Percentiles rank a stretch among this genome's conserved stretches.
Conservation (phyloP, 202 grass and related monocot genomes). For the Dendrocalamus latiflorus region DNA sequence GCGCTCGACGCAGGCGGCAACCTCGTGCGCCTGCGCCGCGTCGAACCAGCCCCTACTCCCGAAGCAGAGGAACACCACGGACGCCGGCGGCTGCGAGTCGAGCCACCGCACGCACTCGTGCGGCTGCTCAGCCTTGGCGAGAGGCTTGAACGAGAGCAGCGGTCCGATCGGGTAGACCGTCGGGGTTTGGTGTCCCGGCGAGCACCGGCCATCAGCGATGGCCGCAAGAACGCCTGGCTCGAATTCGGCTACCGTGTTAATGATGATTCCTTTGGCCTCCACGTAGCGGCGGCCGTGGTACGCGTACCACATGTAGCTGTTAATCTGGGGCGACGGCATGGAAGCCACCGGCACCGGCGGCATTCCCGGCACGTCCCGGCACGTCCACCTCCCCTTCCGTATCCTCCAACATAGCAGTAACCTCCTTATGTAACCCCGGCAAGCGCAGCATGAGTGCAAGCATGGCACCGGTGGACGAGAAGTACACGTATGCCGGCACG, state of each 20-base stretch:
- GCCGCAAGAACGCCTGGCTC: slow-evolving; percentile 23
- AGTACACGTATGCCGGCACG: slow-evolving; percentile 39
- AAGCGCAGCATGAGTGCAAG: slow-evolving; percentile 41
- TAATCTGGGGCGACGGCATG: slow-evolving; percentile 12
- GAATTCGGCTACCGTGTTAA: slow-evolving; percentile 34
- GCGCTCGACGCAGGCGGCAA: too few relatives aligned
- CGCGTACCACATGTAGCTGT: slow-evolving; percentile 18
- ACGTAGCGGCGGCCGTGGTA: slow-evolving; percentile 30
- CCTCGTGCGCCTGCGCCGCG: too few relatives aligned
- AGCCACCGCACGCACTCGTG: slow-evolving; percentile 40
- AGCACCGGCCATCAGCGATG: background rate
- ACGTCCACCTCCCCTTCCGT: background rate
- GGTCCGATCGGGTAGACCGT: slow-evolving; percentile 27
- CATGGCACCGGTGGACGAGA: slow-evolving; percentile 11
- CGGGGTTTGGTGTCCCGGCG: background rate
- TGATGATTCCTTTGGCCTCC: slow-evolving; percentile 35
- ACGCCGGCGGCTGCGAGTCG: slow-evolving; percentile 5
- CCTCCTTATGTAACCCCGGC: slow-evolving; percentile 9
- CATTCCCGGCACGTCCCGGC: slow-evolving; percentile 12
- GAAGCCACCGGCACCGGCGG: slow-evolving; percentile 6
- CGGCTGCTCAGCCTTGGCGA: background rate
- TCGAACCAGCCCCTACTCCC: too few relatives aligned
- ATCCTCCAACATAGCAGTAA: background rate
- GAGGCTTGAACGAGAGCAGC: background rate
- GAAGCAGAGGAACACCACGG: slow-evolving; percentile 45